Evolutionary conservation across 352 stramenopile genomes (phyloP), one percentile per base, ranked within the genome.

Genomic region (Lagenidium giganteum): DNA sequence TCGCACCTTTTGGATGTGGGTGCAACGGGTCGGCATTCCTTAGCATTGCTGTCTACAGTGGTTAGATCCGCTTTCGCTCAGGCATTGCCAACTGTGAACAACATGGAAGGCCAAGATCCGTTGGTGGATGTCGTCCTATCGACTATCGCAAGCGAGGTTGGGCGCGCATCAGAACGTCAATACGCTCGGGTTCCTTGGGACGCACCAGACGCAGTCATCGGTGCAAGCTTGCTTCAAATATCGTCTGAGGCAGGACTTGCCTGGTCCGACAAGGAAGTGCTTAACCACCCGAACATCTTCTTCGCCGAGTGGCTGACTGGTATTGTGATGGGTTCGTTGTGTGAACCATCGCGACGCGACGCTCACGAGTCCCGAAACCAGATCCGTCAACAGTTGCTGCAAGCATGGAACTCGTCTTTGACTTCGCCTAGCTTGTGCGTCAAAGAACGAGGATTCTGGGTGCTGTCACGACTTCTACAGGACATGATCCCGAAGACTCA

Each of bases 171-270:
- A 13, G 64, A 83, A 45, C 81, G 83, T 14, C 67, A 83, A 37
- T 96, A 93, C 43, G 70, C 83, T 17, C 68, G 76, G 14, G 76
- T 96, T 23, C 79, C 81, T 16, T 96, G 85, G 85, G 83, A 95
- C 45, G 62, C 74, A 14, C 72, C 64, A 7, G 73, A 92, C 39
- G 73, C 70, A 22, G 53, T 65, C 6, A 83, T 92, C 26, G 88
- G 71, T 11, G 65, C 74, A 24, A 86, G 61, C 23, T 75, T 90
- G 22, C 27, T 90, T 4, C 81, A 93, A 28, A 66, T 91, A 8
- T 84, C 70, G 27, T 71, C 70, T 12, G 72, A 89, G 51, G 47
- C 68, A 34, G 67, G 76, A 2, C 66, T 88, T 26, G 51, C 71
- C 8, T 94, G 83, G 79, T 88, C 80, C 8, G 85, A 96, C 48